Evolutionary conservation across 352 stramenopile species (phyloP).

Genomic region (Pythium aristosporum): DNA sequence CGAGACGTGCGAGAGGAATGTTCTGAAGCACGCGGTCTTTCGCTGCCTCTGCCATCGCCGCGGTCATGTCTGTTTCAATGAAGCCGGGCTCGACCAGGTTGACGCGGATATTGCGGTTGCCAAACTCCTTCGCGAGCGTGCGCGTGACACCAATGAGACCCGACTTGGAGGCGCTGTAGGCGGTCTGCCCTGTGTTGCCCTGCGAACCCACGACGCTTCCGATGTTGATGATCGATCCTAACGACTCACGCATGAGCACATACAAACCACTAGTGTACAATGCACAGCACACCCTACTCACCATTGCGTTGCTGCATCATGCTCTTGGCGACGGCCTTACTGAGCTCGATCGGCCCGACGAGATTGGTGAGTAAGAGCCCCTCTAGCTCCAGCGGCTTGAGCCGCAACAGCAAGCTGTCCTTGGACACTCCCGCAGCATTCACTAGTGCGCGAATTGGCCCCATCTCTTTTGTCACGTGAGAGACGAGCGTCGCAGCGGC

Average conservation of each 20-base stretch:
- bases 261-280: constrained; percentile 11
- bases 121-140: constrained; percentile 83
- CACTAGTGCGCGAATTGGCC: constrained; percentile 56
- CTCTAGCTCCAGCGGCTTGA: constrained; percentile 61
- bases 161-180: constrained; percentile 83
- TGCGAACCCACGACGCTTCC: constrained; percentile 76
- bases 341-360: constrained; percentile 68
- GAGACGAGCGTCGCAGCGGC: constrained; percentile 38
- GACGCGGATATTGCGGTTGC: constrained; percentile 79
- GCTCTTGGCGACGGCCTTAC: constrained; percentile 66
- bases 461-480: constrained; percentile 40
- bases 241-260: not conserved
- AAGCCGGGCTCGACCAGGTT: constrained; percentile 88
- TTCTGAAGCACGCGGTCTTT: constrained; percentile 44
- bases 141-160: constrained; percentile 73
- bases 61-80: constrained; percentile 83
- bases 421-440: constrained; percentile 73
- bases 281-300: constrained; percentile 3
- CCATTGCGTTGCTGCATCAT: constrained; percentile 73
- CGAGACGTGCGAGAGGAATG: constrained; percentile 64
- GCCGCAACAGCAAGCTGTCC: constrained; percentile 69
- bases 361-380: constrained; percentile 76
- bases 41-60: constrained; percentile 49
- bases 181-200: constrained; percentile 77
- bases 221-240: constrained; percentile 64